A percentile compares a stretch with the other conserved stretches of the same genome.
phyloP scores from a whole-genome alignment of 345 rosid genomes.

The Lepidium africanum region DNA sequence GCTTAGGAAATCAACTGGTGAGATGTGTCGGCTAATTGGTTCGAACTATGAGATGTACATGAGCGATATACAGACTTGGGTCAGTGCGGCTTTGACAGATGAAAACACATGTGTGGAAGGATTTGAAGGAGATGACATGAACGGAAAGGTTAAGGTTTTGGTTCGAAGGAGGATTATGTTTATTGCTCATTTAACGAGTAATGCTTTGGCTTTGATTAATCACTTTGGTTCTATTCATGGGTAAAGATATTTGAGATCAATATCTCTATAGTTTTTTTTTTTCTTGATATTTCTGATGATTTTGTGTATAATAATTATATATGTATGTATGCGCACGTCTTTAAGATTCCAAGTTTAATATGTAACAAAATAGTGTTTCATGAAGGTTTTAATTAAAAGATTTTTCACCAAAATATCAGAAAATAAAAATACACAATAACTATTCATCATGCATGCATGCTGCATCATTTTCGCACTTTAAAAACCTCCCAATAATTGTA shows the following conservation, averaged over 20 bases:
- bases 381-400: not conserved
- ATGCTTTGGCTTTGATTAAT: conserved; percentile 70
- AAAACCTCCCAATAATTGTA: not conserved
- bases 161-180: conserved; percentile 38
- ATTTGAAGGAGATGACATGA: conserved; percentile 38
- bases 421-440: not conserved
- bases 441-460: not conserved
- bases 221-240: conserved; percentile 44
- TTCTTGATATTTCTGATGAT: not conserved
- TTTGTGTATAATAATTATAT: not conserved
- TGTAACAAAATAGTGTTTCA: not conserved
- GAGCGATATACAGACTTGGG: conserved; percentile 68
- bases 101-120: conserved; percentile 72
- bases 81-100: conserved; percentile 66
- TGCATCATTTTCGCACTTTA: conserved; percentile 1
- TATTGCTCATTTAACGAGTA: conserved; percentile 60
- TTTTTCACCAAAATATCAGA: not conserved
- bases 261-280: not conserved
- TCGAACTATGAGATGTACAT: conserved; percentile 34
- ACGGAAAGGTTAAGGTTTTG: conserved; percentile 27
- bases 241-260: conserved; percentile 2
- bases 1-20: conserved; percentile 46
- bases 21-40: conserved; percentile 35
- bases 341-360: not conserved
- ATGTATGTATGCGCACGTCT: not conserved